Conservation (phyloP, 257 asterid genomes). For the Jaltomata sinuosa region DNA sequence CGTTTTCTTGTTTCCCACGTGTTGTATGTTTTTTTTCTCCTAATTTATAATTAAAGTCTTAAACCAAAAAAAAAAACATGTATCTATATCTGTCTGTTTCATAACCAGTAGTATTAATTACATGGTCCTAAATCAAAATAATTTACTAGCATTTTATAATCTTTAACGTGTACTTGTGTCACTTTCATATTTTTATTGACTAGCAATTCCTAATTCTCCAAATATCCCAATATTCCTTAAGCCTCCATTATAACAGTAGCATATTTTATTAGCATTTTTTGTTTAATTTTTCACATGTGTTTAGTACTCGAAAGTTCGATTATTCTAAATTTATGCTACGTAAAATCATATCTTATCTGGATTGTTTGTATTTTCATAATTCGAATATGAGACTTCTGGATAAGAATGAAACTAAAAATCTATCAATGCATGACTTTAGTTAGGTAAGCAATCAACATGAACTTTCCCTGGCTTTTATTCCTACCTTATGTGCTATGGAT, state of each 20-base stretch:
- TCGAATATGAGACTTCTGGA: too few species aligned
- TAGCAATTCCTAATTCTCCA: not conserved
- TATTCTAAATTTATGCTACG: accelerated
- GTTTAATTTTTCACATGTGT: not conserved
- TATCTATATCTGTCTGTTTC: not conserved
- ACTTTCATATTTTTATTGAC: not conserved
- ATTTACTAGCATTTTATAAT: not conserved
- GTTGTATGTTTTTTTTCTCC: not conserved
- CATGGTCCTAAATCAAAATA: not conserved
- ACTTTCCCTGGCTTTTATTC: not conserved
- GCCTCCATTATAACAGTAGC: not conserved
- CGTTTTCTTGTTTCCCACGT: not conserved
- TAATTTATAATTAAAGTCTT: not conserved
- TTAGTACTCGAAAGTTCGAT: not conserved
- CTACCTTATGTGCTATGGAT: not conserved
- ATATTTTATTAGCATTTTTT: not conserved
- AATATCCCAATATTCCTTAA: not conserved
- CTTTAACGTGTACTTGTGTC: not conserved
- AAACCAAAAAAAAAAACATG: not conserved
- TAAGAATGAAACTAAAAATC: not conserved
- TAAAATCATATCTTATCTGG: not conserved
- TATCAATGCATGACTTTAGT: not conserved
- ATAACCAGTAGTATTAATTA: not conserved
- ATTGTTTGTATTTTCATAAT: too few species aligned
- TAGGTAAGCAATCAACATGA: not conserved